These are phyloP conservation scores for Suillus paluster DNA, from an alignment of 768 basidiomycete genomes.

Conservation along the genomic window DNA sequence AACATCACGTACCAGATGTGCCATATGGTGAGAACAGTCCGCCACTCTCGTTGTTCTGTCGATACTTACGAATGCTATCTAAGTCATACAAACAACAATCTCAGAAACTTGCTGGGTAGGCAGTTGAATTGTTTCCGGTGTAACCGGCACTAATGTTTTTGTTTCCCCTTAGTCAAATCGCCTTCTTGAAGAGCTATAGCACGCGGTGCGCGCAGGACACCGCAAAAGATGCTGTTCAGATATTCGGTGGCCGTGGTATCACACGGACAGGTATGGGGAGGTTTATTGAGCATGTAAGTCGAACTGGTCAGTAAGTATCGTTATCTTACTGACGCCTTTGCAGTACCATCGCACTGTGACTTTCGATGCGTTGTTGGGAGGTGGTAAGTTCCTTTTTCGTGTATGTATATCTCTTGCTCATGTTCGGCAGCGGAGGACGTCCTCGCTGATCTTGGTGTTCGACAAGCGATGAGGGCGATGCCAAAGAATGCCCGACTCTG, in stretches of 20 bases:
- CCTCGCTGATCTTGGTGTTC: slow-evolving; percentile 76
- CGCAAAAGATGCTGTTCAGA: slow-evolving; percentile 75
- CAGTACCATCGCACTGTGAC: slow-evolving; percentile 37
- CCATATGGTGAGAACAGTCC: slow-evolving; percentile 58
- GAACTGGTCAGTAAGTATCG: slow-evolving; percentile 17
- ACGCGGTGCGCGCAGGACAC: slow-evolving; percentile 81
- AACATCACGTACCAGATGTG: slow-evolving; percentile 87
- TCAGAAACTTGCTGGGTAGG: slow-evolving; percentile 71
- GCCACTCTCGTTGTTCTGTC: background rate
- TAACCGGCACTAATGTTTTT: slow-evolving; percentile 3
- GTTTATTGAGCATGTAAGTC: slow-evolving; percentile 57
- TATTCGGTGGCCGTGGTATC: slow-evolving; percentile 87
- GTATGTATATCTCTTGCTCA: background rate
- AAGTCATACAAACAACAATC: slow-evolving; percentile 77
- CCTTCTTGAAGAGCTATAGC: slow-evolving; percentile 76
- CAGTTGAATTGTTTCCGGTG: background rate
- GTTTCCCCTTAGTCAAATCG: slow-evolving; percentile 60
- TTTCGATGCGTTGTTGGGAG: slow-evolving; percentile 63
- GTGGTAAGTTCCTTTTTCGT: slow-evolving; percentile 42
- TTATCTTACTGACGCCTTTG: background rate
- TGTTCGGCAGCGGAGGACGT: slow-evolving; percentile 65
- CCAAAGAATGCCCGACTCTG: slow-evolving; percentile 69
- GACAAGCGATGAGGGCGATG: slow-evolving; percentile 79
- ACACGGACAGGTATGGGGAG: slow-evolving; percentile 76
- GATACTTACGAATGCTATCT: slow-evolving; percentile 9